Conservation (phyloP, 1,284 basidiomycete genomes). For the Melampsora americana region DNA sequence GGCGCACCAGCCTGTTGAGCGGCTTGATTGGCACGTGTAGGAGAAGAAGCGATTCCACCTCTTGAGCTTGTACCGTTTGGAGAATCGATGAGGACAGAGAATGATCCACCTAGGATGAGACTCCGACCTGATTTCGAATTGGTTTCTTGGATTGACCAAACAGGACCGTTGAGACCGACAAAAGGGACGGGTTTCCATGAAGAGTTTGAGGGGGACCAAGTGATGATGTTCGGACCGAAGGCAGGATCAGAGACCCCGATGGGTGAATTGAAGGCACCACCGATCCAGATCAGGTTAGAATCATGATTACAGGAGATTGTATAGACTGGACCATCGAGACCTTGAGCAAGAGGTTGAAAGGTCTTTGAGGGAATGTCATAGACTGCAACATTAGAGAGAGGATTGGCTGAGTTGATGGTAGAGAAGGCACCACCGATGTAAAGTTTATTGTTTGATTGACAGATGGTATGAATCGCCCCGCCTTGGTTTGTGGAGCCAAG, state of each 20-base stretch:
- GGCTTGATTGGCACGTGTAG: conserved; percentile 2
- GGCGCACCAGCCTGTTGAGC: conserved; percentile 36
- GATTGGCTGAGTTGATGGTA: conserved; percentile 49
- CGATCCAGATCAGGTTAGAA: conserved; percentile 68
- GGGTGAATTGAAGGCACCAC: conserved; percentile 68
- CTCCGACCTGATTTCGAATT: conserved; percentile 66
- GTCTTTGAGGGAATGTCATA: conserved; percentile 46
- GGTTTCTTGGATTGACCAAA: conserved; percentile 68
- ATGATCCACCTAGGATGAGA: conserved; percentile 82
- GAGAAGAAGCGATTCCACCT: conserved; percentile 46
- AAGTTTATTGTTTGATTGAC: conserved; percentile 48
- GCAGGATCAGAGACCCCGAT: conserved; percentile 56
- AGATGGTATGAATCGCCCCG: conserved; percentile 53
- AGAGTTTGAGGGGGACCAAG: conserved; percentile 62
- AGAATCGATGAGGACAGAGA: conserved; percentile 60
- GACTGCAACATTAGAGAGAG: conserved; percentile 49
- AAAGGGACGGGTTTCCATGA: conserved; percentile 62
- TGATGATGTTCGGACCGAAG: conserved; percentile 65
- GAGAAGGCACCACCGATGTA: conserved; percentile 54
- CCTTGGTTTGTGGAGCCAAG: conserved; percentile 52
- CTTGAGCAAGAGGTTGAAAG: conserved; percentile 47
- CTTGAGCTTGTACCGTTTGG: conserved; percentile 63
- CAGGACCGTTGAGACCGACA: conserved; percentile 73
- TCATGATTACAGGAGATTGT: conserved; percentile 74
- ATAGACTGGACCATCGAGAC: conserved; percentile 64